These are phyloP conservation scores for Halophytophthora batemanensis DNA, from an alignment of 352 stramenopile genomes.

Conservation along the genomic window DNA sequence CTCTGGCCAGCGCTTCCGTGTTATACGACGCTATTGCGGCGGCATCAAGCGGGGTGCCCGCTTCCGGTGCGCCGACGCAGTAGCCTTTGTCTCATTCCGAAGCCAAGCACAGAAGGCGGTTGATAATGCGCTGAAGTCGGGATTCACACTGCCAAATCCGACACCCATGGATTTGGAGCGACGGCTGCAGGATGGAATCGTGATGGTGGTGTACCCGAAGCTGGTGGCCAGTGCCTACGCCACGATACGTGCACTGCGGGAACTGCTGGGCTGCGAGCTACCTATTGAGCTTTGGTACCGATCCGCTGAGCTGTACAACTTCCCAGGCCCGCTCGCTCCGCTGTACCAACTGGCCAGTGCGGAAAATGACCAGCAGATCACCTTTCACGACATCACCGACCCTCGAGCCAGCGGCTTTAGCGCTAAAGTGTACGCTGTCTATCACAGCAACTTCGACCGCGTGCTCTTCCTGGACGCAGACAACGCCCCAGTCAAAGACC, in stretches of 20 bases:
- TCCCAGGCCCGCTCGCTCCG: constrained; percentile 11
- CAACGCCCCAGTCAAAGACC: constrained; percentile 45
- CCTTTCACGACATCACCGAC: constrained; percentile 24
- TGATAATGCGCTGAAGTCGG: constrained; percentile 13
- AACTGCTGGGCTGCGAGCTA: constrained; percentile 28
- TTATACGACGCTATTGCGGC: constrained; percentile 28
- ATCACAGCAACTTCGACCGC: constrained; percentile 34
- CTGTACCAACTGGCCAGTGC: constrained; percentile 21
- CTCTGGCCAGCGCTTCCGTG: constrained; percentile 20
- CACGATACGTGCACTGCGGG: constrained; percentile 31
- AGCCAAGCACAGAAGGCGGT: constrained; percentile 10
- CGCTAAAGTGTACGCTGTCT: constrained; percentile 47
- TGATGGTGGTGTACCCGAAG: constrained; percentile 56
- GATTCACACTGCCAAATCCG: constrained; percentile 18
- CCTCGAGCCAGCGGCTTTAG: constrained; percentile 34
- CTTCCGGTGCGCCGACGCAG: constrained; percentile 36
- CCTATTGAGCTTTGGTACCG: constrained; percentile 60
- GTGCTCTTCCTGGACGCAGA: constrained; percentile 60
- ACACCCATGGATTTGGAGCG: neutral
- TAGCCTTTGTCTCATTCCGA: constrained; percentile 32
- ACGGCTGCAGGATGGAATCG: constrained; percentile 25
- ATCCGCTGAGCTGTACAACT: constrained; percentile 28
- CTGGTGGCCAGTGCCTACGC: constrained; percentile 39
- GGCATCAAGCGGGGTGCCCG: constrained; percentile 18
- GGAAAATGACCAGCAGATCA: constrained; percentile 15